phyloP scores from a whole-genome alignment of 805 yeast genomes.

The Zygosaccharomyces gambellarensis region DNA sequence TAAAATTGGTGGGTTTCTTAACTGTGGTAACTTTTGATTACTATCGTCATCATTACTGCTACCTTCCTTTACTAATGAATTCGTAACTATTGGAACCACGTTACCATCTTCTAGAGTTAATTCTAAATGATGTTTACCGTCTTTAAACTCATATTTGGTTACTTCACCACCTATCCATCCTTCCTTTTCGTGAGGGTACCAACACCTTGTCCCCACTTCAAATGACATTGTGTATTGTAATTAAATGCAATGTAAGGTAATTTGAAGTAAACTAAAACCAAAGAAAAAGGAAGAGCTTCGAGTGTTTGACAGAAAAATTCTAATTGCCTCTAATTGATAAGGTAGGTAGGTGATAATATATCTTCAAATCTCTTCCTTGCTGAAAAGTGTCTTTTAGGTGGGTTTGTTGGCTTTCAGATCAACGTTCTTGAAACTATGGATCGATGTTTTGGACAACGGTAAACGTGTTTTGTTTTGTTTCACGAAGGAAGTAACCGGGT shows the following conservation, averaged over 20 bases:
- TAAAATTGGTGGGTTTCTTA: constrained; percentile 85
- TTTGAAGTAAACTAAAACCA: neutral
- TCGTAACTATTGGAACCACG: constrained; percentile 46
- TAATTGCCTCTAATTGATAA: neutral
- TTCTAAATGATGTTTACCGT: constrained; percentile 45
- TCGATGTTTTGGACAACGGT: constrained; percentile 4
- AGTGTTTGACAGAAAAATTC: neutral
- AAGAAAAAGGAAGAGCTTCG: neutral
- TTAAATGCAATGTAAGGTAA: neutral
- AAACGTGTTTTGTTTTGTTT: constrained; percentile 1
- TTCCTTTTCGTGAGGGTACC: constrained; percentile 64
- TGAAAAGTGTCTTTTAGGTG: neutral
- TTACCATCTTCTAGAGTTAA: constrained; percentile 50
- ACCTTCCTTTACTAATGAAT: constrained; percentile 32
- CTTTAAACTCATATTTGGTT: constrained; percentile 38
- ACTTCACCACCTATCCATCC: constrained; percentile 76
- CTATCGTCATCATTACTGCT: constrained; percentile 26
- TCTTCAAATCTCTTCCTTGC: neutral
- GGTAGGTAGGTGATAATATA: neutral
- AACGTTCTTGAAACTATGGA: neutral
- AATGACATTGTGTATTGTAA: constrained; percentile 32
- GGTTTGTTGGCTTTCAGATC: neutral
- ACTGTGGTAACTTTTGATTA: constrained; percentile 56
- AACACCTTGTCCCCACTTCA: constrained; percentile 63
- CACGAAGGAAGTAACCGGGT: neutral